These are phyloP conservation scores for Lithocarpus polystachyus DNA, from an alignment of 306 rosid species.

Conservation along the genomic window DNA sequence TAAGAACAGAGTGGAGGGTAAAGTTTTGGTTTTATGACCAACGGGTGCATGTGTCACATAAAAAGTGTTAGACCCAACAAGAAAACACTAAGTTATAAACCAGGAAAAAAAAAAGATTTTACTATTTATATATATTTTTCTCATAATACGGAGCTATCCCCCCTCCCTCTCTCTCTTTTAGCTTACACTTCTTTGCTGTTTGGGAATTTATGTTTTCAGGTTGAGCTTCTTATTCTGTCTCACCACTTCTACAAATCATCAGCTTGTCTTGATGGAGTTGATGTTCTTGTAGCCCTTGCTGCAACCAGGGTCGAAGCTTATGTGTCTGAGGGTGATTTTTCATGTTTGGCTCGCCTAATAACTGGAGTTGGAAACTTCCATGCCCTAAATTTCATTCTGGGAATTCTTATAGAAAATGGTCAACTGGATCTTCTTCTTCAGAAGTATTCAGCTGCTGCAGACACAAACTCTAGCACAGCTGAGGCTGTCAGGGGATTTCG, in stretches of 20 bases:
- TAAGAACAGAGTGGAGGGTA: neutral
- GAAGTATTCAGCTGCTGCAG: constrained; percentile 92
- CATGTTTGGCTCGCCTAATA: constrained; percentile 94
- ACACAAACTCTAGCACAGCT: constrained; percentile 67
- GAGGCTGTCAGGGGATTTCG: constrained; percentile 93
- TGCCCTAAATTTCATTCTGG: constrained; percentile 90
- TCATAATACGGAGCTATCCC: neutral
- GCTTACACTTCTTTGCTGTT: constrained; percentile 20
- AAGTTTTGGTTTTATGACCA: neutral
- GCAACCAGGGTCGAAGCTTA: constrained; percentile 95
- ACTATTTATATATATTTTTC: neutral
- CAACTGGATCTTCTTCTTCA: constrained; percentile 97
- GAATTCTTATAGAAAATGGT: constrained; percentile 94
- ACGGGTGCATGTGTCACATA: neutral
- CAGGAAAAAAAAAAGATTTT: neutral
- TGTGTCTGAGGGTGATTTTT: constrained; percentile 91
- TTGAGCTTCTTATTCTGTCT: constrained; percentile 93
- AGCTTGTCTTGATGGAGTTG: constrained; percentile 98
- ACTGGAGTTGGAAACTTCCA: constrained; percentile 96
- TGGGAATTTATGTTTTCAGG: constrained; percentile 54
- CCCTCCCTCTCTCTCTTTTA: neutral
- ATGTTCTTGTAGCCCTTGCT: constrained; percentile 98
- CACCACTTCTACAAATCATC: constrained; percentile 98
- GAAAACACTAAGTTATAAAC: neutral
- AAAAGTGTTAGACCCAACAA: neutral